Conservation (phyloP, 1,139 yeast genomes). For the Blastobotrys raffinosifermentans region DNA sequence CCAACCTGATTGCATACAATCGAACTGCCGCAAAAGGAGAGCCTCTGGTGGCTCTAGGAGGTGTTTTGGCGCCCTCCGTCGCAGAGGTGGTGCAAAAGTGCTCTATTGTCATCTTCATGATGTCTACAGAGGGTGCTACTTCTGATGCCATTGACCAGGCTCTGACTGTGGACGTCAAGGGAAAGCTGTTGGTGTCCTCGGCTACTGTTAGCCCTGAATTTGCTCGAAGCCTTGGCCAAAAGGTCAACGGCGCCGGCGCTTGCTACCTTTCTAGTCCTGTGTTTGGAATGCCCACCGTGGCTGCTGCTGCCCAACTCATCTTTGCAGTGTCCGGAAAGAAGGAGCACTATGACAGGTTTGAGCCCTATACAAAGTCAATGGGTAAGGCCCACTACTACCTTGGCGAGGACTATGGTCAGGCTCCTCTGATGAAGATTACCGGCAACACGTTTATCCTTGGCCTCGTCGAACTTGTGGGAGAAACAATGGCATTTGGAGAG, state of each 20-base stretch:
- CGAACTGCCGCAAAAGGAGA: constrained; percentile 19
- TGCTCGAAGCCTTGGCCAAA: constrained; percentile 13
- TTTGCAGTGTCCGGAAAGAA: constrained; percentile 26
- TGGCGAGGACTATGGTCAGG: constrained; percentile 24
- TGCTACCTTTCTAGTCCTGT: constrained; percentile 27
- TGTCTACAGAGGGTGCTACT: constrained; percentile 18
- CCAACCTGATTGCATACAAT: constrained; percentile 17
- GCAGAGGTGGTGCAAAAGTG: constrained; percentile 16
- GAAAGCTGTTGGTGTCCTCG: constrained; percentile 25
- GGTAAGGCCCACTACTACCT: constrained; percentile 23
- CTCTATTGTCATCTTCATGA: constrained; percentile 17
- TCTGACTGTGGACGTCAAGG: constrained; percentile 11
- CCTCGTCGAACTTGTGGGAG: constrained; percentile 26
- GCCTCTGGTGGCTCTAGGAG: constrained; percentile 17
- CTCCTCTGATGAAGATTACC: constrained; percentile 25
- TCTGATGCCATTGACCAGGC: constrained; percentile 11
- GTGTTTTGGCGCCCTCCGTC: constrained; percentile 12
- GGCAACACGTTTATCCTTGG: constrained; percentile 29
- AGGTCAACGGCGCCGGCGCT: constrained; percentile 18
- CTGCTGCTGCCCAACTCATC: constrained; percentile 24
- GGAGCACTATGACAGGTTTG: constrained; percentile 17
- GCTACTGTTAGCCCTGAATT: constrained; percentile 30
- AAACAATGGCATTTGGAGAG: constrained; percentile 26
- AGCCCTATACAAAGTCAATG: constrained; percentile 24
- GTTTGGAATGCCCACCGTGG: constrained; percentile 29